Conservation (phyloP, 1,284 basidiomycete genomes). For the Rhodotorula sp. region DNA sequence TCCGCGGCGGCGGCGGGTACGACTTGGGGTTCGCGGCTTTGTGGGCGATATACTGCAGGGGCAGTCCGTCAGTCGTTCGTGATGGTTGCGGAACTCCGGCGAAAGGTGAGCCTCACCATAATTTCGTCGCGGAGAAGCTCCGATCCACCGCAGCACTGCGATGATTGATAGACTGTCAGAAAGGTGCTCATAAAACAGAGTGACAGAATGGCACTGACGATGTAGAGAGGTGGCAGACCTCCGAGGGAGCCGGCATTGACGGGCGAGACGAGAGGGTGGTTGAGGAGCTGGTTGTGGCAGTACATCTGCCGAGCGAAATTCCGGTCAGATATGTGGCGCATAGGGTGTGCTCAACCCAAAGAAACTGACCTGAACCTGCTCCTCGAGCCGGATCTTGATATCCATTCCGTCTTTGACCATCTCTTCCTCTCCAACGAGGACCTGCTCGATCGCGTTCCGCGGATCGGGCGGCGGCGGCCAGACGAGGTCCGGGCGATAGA, state of each 20-base stretch:
- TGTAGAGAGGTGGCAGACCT: slow-evolving; percentile 80
- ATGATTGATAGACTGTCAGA: neutral
- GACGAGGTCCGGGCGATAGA: slow-evolving; percentile 31
- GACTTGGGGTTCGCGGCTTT: slow-evolving; percentile 79
- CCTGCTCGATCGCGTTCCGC: slow-evolving; percentile 25
- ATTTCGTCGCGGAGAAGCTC: slow-evolving; percentile 93
- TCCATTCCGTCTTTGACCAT: neutral
- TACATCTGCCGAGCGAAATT: slow-evolving; percentile 72
- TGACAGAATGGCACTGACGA: slow-evolving; percentile 49
- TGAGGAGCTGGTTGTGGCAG: slow-evolving; percentile 69
- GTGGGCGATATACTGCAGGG: slow-evolving; percentile 59
- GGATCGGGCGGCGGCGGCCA: slow-evolving; percentile 37
- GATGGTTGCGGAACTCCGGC: neutral
- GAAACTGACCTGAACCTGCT: slow-evolving; percentile 35
- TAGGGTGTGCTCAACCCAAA: too few relatives aligned
- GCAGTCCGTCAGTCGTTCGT: too few relatives aligned
- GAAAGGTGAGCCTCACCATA: slow-evolving; percentile 51
- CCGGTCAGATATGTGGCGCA: neutral
- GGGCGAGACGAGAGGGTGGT: slow-evolving; percentile 79
- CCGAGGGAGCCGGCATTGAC: slow-evolving; percentile 72
- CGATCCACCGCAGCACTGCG: slow-evolving; percentile 73
- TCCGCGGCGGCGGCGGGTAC: slow-evolving; percentile 58
- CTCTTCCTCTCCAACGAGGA: slow-evolving; percentile 17
- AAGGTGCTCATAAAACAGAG: neutral
- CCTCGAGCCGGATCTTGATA: slow-evolving; percentile 19